These are phyloP conservation scores for Aspergillus egyptiacus DNA, from an alignment of 495 filamentous ascomycete species.

Conservation along the genomic window DNA sequence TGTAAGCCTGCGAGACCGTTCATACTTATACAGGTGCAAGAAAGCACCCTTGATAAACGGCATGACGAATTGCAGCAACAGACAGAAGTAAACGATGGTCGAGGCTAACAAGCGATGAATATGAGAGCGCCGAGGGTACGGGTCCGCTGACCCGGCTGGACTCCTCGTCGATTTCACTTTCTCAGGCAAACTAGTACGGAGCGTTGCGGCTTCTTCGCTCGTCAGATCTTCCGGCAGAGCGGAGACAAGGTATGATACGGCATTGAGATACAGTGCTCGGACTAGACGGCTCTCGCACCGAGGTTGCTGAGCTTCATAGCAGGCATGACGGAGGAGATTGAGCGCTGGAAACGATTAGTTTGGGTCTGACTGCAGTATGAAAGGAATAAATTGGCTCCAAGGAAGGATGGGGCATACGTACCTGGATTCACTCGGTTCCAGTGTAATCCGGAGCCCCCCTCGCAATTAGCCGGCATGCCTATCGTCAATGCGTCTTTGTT, in stretches of 20 bases:
- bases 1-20: constrained; percentile 57
- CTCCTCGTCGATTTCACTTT: constrained; percentile 13
- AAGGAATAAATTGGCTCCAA: too few species aligned
- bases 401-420: constrained; percentile 15
- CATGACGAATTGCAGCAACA: constrained; percentile 50
- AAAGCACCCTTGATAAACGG: constrained; percentile 55
- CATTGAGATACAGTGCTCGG: constrained; percentile 62
- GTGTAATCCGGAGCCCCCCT: constrained; percentile 32
- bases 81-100: constrained; percentile 49
- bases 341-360: constrained; percentile 23
- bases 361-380: neutral
- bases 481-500: constrained; percentile 2
- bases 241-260: constrained; percentile 58
- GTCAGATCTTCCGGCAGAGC: constrained; percentile 58
- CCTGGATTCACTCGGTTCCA: constrained; percentile 41
- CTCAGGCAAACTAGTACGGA: constrained; percentile 29
- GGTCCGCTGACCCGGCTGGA: neutral
- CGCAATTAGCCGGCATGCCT: constrained; percentile 21
- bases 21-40: constrained; percentile 50
- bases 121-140: constrained; percentile 31
- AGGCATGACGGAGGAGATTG: constrained; percentile 35
- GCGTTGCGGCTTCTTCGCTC: constrained; percentile 24
- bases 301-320: constrained; percentile 35
- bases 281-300: constrained; percentile 40
- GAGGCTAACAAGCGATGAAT: constrained; percentile 54